Evolutionary conservation across 169 alveolate species (phyloP).

Genomic region (Toxoplasma gondii): DNA sequence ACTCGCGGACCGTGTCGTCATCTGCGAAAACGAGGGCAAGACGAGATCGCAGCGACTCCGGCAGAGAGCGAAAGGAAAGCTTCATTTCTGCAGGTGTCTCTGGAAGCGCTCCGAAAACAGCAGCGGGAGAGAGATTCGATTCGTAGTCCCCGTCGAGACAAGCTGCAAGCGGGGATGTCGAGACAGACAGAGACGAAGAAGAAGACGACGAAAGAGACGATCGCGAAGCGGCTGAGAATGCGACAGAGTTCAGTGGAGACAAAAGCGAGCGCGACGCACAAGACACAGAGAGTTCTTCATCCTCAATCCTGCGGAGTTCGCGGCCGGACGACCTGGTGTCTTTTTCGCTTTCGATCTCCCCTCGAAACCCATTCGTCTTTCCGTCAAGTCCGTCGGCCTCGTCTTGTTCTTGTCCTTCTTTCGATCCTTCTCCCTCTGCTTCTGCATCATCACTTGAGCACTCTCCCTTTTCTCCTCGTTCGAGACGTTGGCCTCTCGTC

Average conservation of each 20-base stretch:
- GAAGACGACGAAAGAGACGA: background rate
- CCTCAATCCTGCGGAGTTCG: background rate
- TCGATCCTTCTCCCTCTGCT: too few relatives aligned
- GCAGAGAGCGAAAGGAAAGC: background rate
- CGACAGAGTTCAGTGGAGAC: background rate
- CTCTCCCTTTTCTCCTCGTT: too few relatives aligned
- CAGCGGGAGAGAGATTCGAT: background rate
- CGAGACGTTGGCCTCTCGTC: background rate
- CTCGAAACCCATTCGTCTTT: too few relatives aligned
- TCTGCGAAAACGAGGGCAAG: background rate
- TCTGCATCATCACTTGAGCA: too few relatives aligned
- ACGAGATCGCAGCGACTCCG: background rate
- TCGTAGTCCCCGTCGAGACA: background rate
- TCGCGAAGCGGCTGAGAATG: too few relatives aligned
- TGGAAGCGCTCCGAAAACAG: background rate
- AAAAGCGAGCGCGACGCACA: background rate
- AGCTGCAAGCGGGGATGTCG: background rate
- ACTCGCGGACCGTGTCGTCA: background rate
- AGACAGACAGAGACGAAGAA: background rate
- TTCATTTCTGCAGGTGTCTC: background rate
- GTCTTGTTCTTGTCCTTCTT: too few relatives aligned
- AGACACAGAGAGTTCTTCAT: background rate
- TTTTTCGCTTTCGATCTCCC: too few relatives aligned
- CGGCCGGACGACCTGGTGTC: too few relatives aligned
- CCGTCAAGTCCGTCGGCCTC: too few relatives aligned